These are phyloP conservation scores for Rhizopogon sp. DNA, from an alignment of 768 basidiomycete genomes.

Conservation along the genomic window DNA sequence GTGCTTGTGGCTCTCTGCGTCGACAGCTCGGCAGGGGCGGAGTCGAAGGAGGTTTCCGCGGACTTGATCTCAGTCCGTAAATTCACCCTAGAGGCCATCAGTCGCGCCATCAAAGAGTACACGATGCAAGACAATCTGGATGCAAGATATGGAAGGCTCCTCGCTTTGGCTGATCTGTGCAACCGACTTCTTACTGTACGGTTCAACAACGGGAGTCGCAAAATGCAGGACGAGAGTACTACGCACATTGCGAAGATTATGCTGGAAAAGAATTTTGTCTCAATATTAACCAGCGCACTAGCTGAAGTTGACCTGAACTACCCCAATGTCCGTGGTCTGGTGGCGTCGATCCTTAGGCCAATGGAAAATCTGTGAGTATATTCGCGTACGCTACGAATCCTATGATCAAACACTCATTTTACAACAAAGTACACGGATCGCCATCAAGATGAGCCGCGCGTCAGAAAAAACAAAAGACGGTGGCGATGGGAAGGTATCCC, in stretches of 20 bases:
- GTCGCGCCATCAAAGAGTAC: constrained; percentile 81
- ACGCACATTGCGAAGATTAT: constrained; percentile 96
- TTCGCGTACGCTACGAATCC: background rate
- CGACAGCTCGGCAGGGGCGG: constrained; percentile 62
- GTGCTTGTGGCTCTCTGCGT: constrained; percentile 91
- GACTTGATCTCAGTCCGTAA: constrained; percentile 91
- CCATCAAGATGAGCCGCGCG: constrained; percentile 95
- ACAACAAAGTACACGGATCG: constrained; percentile 74
- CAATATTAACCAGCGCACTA: constrained; percentile 79
- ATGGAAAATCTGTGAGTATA: constrained; percentile 78
- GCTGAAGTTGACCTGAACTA: constrained; percentile 95
- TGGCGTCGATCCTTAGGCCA: constrained; percentile 85
- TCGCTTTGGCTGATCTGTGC: constrained; percentile 84
- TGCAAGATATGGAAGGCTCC: constrained; percentile 79
- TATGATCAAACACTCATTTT: constrained; percentile 5
- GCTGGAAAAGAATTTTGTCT: constrained; percentile 96
- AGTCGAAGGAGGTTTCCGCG: constrained; percentile 68
- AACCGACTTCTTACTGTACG: constrained; percentile 82
- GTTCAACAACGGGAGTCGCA: constrained; percentile 47
- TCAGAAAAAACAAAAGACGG: constrained; percentile 61
- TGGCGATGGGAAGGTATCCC: constrained; percentile 40
- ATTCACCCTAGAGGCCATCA: constrained; percentile 85
- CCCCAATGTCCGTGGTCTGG: constrained; percentile 80
- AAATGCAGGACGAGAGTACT: constrained; percentile 65
- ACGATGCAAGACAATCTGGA: constrained; percentile 56